phyloP scores from a whole-genome alignment of 2,329 filamentous ascomycete species.

The Aspergillus caelatus region DNA sequence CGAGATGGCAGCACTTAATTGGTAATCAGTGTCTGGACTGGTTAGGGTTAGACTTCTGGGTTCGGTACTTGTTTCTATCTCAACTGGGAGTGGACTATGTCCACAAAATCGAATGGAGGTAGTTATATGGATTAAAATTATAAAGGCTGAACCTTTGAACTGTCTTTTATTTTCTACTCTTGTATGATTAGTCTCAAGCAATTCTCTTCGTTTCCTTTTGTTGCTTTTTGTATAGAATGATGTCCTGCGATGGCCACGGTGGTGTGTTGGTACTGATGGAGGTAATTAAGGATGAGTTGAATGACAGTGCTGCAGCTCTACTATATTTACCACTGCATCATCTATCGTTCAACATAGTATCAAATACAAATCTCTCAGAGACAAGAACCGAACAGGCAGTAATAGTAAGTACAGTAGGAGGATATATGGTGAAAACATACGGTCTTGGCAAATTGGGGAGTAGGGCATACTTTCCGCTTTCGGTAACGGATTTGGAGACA shows the following conservation, averaged over 20 bases:
- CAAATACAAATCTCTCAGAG: background rate
- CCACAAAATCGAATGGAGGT: too few relatives aligned
- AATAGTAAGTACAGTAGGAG: background rate
- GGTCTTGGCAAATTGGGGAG: background rate
- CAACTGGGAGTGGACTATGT: too few relatives aligned
- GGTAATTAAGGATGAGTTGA: rapidly evolving
- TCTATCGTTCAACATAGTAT: too few relatives aligned
- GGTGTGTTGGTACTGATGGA: background rate
- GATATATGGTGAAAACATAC: background rate
- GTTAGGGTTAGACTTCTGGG: too few relatives aligned
- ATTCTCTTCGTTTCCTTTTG: background rate
- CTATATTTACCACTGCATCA: too few relatives aligned
- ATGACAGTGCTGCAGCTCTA: background rate
- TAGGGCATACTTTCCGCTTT: background rate
- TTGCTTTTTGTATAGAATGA: background rate
- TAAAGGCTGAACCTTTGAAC: too few relatives aligned
- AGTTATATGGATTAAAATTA: too few relatives aligned
- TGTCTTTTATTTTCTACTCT: background rate
- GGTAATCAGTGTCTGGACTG: background rate
- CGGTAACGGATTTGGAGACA: background rate
- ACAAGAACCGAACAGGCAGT: background rate
- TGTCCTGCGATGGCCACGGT: background rate
- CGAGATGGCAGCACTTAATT: background rate
- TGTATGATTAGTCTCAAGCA: rapidly evolving
- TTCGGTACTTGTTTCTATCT: too few relatives aligned